These are phyloP conservation scores for Pseudocercospora ulei DNA, from an alignment of 2,329 filamentous ascomycete species.

Conservation along the genomic window DNA sequence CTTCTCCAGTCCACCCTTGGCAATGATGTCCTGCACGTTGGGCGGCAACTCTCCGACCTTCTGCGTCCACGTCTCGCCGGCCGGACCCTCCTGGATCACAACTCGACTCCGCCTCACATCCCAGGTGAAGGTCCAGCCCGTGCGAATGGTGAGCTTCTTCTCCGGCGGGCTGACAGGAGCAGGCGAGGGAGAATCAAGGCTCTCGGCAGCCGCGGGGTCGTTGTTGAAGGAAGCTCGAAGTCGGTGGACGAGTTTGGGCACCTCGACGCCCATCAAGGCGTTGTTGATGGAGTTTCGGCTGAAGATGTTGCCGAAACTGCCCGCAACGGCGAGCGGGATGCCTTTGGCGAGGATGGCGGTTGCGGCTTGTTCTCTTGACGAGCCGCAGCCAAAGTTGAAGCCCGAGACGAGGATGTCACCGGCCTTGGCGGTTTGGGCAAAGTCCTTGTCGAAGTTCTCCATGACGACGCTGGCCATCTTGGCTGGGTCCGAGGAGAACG, in stretches of 20 bases:
- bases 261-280: slow-evolving; percentile 61
- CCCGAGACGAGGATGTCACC: slow-evolving; percentile 77
- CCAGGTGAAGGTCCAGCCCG: slow-evolving; percentile 76
- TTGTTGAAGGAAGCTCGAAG: slow-evolving; percentile 52
- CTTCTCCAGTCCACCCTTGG: slow-evolving; percentile 64
- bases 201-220: slow-evolving; percentile 32
- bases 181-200: slow-evolving; percentile 44
- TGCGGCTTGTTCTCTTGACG: slow-evolving; percentile 73
- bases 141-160: slow-evolving; percentile 58
- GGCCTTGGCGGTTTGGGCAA: slow-evolving; percentile 52
- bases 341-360: slow-evolving; percentile 74
- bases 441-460: slow-evolving; percentile 79
- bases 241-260: slow-evolving; percentile 56
- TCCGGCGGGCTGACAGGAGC: slow-evolving; percentile 32
- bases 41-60: slow-evolving; percentile 74
- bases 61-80: slow-evolving; percentile 61
- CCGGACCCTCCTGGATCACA: slow-evolving; percentile 58
- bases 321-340: slow-evolving; percentile 69
- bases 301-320: slow-evolving; percentile 79
- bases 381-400: slow-evolving; percentile 82
- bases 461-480: slow-evolving; percentile 86
- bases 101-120: slow-evolving; percentile 65
- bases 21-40: slow-evolving; percentile 77
- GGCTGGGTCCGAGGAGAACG: slow-evolving; percentile 59
- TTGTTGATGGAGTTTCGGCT: slow-evolving; percentile 71